Evolutionary conservation across 2,329 filamentous ascomycete species (phyloP).

Genomic region (Aspergillus uvarum): DNA sequence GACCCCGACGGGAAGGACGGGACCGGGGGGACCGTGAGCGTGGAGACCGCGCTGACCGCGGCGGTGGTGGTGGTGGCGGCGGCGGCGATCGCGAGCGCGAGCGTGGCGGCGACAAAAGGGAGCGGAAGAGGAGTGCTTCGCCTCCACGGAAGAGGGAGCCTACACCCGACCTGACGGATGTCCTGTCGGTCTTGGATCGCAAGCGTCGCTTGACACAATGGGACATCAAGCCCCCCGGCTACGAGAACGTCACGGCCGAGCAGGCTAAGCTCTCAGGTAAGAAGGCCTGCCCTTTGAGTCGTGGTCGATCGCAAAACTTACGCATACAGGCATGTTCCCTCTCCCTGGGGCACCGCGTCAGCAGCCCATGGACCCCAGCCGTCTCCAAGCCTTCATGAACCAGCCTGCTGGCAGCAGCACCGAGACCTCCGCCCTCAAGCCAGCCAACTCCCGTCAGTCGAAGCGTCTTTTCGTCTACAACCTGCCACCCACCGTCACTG

Average conservation of each 20-base stretch:
- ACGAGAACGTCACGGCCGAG: constrained; percentile 96
- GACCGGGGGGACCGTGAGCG: constrained; percentile 42
- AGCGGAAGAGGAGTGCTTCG: constrained; percentile 69
- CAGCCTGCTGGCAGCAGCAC: constrained; percentile 71
- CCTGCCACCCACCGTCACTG: constrained; percentile 68
- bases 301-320: not conserved
- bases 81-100: constrained; percentile 46
- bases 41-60: constrained; percentile 47
- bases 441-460: constrained; percentile 87
- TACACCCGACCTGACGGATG: constrained; percentile 87
- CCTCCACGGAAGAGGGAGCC: constrained; percentile 87
- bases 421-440: constrained; percentile 78
- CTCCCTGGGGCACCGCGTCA: constrained; percentile 92
- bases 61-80: constrained; percentile 30
- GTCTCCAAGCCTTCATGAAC: constrained; percentile 93
- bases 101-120: constrained; percentile 43
- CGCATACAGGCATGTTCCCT: constrained; percentile 78
- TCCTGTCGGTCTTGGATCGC: constrained; percentile 77
- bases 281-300: constrained; percentile 13
- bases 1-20: constrained; percentile 47
- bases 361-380: constrained; percentile 90
- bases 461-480: constrained; percentile 90
- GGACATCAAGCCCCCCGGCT: constrained; percentile 98
- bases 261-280: constrained; percentile 88
- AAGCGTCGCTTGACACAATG: constrained; percentile 95